Evolutionary conservation across 306 rosid genomes (phyloP).

Genomic region (Glycine soja): DNA sequence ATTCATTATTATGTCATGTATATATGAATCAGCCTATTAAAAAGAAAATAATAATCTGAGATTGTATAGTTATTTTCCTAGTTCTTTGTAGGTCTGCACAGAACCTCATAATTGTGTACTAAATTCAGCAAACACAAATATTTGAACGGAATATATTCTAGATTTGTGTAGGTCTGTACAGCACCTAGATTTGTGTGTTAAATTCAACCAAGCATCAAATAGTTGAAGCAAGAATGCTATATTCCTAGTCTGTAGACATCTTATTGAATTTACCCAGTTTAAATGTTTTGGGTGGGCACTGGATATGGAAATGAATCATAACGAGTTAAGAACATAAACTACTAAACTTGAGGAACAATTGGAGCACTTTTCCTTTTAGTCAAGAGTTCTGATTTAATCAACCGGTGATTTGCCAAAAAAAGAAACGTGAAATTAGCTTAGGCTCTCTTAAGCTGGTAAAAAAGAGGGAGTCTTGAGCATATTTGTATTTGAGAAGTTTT

Average conservation of each 20-base stretch:
- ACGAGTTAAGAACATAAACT: too few relatives aligned
- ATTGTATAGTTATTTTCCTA: slow-evolving; percentile 46
- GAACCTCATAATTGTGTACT: slow-evolving; percentile 29
- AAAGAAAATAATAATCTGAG: slow-evolving; percentile 32
- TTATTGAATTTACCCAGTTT: background rate
- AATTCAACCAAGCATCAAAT: background rate
- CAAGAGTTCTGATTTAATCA: too few relatives aligned
- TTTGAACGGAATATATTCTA: slow-evolving; percentile 2
- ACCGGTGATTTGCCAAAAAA: too few relatives aligned
- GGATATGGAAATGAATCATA: too few relatives aligned
- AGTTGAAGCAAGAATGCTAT: background rate
- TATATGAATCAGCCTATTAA: background rate
- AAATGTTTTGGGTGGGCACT: too few relatives aligned
- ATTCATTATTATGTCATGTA: slow-evolving; percentile 17
- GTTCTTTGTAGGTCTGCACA: slow-evolving; percentile 44
- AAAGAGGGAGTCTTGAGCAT: too few relatives aligned
- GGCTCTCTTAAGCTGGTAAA: too few relatives aligned
- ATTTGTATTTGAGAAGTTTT: too few relatives aligned
- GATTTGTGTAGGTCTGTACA: slow-evolving; percentile 5
- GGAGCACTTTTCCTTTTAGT: too few relatives aligned
- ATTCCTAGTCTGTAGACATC: background rate
- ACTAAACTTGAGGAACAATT: too few relatives aligned
- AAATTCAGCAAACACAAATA: background rate
- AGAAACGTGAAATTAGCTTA: too few relatives aligned
- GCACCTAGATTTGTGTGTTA: slow-evolving; percentile 19